phyloP scores from a whole-genome alignment of 495 filamentous ascomycete species.

The Corynascus novoguineensis region DNA sequence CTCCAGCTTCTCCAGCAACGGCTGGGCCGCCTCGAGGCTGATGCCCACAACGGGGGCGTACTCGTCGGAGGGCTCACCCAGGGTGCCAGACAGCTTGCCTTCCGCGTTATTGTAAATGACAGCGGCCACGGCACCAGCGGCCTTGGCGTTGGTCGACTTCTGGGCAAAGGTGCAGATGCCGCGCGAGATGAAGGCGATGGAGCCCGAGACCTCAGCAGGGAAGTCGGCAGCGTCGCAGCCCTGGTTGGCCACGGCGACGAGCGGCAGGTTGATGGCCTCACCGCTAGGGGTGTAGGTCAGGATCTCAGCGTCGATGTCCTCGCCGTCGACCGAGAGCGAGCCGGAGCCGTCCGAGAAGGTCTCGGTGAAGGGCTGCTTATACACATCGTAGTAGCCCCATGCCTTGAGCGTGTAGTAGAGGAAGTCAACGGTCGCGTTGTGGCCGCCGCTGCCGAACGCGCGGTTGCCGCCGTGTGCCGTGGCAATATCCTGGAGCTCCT shows the following conservation, averaged over 20 bases:
- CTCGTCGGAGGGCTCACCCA: slow-evolving; percentile 46
- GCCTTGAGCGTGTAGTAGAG: slow-evolving; percentile 47
- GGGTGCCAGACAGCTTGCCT: slow-evolving; percentile 49
- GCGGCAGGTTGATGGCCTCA: slow-evolving; percentile 34
- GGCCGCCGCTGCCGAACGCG: slow-evolving; percentile 55
- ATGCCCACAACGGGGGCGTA: slow-evolving; percentile 53
- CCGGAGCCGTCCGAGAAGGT: slow-evolving; percentile 31
- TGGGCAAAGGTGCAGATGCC: slow-evolving; percentile 56
- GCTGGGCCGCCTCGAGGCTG: slow-evolving; percentile 45
- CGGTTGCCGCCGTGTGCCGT: slow-evolving; percentile 40
- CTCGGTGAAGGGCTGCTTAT: slow-evolving; percentile 51
- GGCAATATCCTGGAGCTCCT: slow-evolving; percentile 42
- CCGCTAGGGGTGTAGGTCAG: slow-evolving; percentile 44
- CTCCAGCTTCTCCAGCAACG: slow-evolving; percentile 38
- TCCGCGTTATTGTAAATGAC: slow-evolving; percentile 63
- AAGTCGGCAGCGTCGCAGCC: slow-evolving; percentile 55
- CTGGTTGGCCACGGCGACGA: slow-evolving; percentile 48
- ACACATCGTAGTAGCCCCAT: slow-evolving; percentile 55
- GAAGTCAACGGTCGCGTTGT: slow-evolving; percentile 60
- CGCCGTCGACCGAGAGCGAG: slow-evolving; percentile 33
- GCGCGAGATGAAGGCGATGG: slow-evolving; percentile 58
- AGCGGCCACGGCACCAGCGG: slow-evolving; percentile 52
- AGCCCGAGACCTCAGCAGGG: slow-evolving; percentile 48
- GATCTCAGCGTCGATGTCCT: slow-evolving; percentile 19
- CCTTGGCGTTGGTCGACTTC: slow-evolving; percentile 56